Evolutionary conservation across 768 basidiomycete genomes (phyloP).

Genomic region (Dioszegia crocea): DNA sequence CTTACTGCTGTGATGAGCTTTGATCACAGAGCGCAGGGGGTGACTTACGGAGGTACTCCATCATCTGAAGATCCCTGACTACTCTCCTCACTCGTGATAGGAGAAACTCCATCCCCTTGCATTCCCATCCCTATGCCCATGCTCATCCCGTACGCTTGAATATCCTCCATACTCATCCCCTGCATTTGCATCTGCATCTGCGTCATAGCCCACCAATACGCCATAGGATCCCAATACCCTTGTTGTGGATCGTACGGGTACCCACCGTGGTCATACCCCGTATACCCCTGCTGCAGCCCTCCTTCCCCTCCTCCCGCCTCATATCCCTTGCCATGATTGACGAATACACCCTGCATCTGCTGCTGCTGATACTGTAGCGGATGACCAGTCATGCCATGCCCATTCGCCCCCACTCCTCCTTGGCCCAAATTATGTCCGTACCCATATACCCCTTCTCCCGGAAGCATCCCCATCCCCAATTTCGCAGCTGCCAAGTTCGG

Average conservation of each 20-base stretch:
- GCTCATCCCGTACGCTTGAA: neutral
- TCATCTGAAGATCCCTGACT: slow-evolving; percentile 4
- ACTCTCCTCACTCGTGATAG: neutral
- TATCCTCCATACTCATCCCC: slow-evolving; percentile 1
- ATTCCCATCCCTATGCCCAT: neutral
- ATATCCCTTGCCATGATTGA: neutral
- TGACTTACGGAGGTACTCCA: neutral
- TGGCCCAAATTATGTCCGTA: neutral
- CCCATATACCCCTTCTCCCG: neutral
- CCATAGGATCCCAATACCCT: slow-evolving; percentile 20
- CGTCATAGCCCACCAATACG: slow-evolving; percentile 17
- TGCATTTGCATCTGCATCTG: slow-evolving; percentile 1
- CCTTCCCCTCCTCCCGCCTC: neutral
- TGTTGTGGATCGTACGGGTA: slow-evolving; percentile 1
- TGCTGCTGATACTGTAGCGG: neutral
- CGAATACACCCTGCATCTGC: neutral
- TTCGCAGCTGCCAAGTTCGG: neutral
- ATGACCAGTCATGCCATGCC: neutral
- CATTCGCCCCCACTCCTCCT: neutral
- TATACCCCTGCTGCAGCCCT: neutral
- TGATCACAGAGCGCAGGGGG: too few relatives aligned
- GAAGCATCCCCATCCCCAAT: neutral
- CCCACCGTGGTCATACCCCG: neutral
- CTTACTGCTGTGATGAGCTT: neutral
- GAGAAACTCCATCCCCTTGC: neutral